Base-by-base conservation (phyloP, 352 stramenopile genomes). In the Phytophthora megakarya region DNA sequence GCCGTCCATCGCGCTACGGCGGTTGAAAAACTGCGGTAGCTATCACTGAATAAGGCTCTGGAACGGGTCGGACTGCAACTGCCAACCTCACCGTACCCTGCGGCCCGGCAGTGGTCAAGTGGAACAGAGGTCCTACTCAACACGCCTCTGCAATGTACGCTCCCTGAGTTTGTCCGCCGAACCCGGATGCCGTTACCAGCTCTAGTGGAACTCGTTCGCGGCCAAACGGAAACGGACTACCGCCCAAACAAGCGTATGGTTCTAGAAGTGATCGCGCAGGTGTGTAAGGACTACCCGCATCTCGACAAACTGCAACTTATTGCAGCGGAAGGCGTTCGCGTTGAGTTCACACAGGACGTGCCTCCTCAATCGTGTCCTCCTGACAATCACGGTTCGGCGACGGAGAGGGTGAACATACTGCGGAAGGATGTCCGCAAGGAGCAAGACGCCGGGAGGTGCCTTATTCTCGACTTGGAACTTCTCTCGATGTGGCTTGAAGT, bases 31-130 rank as follows among this genome's bases (percentile, higher is more conserved):
- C n/a, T n/a, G n/a, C n/a, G n/a, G n/a, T n/a, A n/a, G n/a, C n/a
- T n/a, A n/a, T n/a, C n/a, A 30, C 33, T 40, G 33, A n/a, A 32
- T 32, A 55, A 55, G 30, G 47, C 47, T 55, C 13, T 44, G 32
- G 33, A 9, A 22, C 43, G 35, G 32, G 47, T 43, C 32, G 47
- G 47, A 6, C 47, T 44, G 18, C 32, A 22, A 55, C 30, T 55
- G 3, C 30, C 47, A 35, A 33, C 30, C 18, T 43, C 32, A 19
- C 13, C 19, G 32, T 40, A n/a, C 12, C 33, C 33, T 40, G 33
- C 5, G 12, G 13, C 33, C 33, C 6, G 12, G 33, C 33, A 40
- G 11, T n/a, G 10, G 12, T 40, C 33, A 40, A 40, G 33, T n/a
- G 33, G 33, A 3, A 40, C 33, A n/a, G 33, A 40, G 33, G 13